A percentile compares a stretch with the other conserved stretches of the same genome.
Evolutionary conservation across 306 rosid genomes (phyloP).

Genomic region (Astragalus glycyphyllos): DNA sequence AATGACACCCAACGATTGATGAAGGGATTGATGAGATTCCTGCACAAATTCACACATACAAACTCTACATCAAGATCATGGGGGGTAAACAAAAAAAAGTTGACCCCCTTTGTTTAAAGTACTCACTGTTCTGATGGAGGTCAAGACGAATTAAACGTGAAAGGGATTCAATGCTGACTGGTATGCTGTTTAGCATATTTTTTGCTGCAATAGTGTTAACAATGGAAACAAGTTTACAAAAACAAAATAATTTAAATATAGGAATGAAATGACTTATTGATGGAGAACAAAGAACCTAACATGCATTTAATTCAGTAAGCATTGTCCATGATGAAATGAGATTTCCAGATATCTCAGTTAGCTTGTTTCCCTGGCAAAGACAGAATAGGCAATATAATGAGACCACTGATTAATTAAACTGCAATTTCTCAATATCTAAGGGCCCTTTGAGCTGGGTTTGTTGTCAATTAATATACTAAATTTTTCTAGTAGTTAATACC

Average conservation of each 20-base stretch:
- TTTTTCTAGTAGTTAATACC: slow-evolving; percentile 57
- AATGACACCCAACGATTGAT: slow-evolving; percentile 69
- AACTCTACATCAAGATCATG: slow-evolving; percentile 33
- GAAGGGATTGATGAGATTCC: slow-evolving; percentile 83
- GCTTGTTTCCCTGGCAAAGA: slow-evolving; percentile 81
- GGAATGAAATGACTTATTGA: slow-evolving; percentile 33
- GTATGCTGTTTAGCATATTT: slow-evolving; percentile 70
- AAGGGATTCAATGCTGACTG: slow-evolving; percentile 80
- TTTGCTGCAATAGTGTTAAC: slow-evolving; percentile 66
- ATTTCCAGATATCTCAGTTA: slow-evolving; percentile 61
- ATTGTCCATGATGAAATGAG: slow-evolving; percentile 76
- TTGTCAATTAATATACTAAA: slow-evolving; percentile 26
- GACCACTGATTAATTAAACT: slow-evolving; percentile 32
- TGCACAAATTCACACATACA: slow-evolving; percentile 47
- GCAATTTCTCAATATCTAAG: slow-evolving; percentile 13
- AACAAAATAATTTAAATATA: slow-evolving; percentile 26
- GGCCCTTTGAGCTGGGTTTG: too few relatives aligned
- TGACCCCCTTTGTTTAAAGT: slow-evolving; percentile 29
- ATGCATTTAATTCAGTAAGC: slow-evolving; percentile 90
- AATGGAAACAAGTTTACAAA: slow-evolving; percentile 36
- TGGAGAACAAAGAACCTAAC: slow-evolving; percentile 52
- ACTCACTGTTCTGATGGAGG: slow-evolving; percentile 89
- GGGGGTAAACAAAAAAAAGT: slow-evolving; percentile 31
- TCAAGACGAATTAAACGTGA: slow-evolving; percentile 83
- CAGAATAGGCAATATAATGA: slow-evolving; percentile 24